Percentiles rank a stretch among this genome's conserved stretches.
phyloP scores from a whole-genome alignment of 805 yeast species.

The Cyberlindnera euphorbiiphila region DNA sequence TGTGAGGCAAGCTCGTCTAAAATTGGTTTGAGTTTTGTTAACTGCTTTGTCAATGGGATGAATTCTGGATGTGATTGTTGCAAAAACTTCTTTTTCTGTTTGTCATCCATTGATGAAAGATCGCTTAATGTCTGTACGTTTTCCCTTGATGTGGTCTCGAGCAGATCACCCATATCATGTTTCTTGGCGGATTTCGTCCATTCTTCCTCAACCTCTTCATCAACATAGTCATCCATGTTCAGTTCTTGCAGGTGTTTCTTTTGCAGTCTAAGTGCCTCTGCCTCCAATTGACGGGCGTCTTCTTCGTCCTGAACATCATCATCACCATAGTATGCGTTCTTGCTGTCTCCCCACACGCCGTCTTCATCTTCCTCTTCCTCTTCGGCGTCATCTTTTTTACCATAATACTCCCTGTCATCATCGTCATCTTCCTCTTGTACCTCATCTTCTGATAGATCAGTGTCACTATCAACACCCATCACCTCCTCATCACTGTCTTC shows the following conservation, averaged over 20 bases:
- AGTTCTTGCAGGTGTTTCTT: constrained; percentile 73
- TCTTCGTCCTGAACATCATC: constrained; percentile 57
- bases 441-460: constrained; percentile 43
- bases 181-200: constrained; percentile 63
- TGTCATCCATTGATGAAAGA: constrained; percentile 44
- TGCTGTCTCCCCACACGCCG: constrained; percentile 44
- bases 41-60: constrained; percentile 68
- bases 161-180: constrained; percentile 37
- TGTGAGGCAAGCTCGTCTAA: constrained; percentile 36
- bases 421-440: constrained; percentile 32
- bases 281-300: constrained; percentile 71
- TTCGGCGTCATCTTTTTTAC: constrained; percentile 31
- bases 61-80: constrained; percentile 77
- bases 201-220: constrained; percentile 74
- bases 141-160: constrained; percentile 20
- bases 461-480: constrained; percentile 35
- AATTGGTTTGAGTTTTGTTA: constrained; percentile 38
- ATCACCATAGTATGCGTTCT: constrained; percentile 50
- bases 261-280: constrained; percentile 85
- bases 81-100: constrained; percentile 51
- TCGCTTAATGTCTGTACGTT: constrained; percentile 40
- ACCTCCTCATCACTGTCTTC: constrained; percentile 50
- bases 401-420: constrained; percentile 30
- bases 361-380: constrained; percentile 35
- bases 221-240: constrained; percentile 69